Evolutionary conservation across 805 yeast species (phyloP).

Genomic region (Cyberlindnera xishuangbannaensis): DNA sequence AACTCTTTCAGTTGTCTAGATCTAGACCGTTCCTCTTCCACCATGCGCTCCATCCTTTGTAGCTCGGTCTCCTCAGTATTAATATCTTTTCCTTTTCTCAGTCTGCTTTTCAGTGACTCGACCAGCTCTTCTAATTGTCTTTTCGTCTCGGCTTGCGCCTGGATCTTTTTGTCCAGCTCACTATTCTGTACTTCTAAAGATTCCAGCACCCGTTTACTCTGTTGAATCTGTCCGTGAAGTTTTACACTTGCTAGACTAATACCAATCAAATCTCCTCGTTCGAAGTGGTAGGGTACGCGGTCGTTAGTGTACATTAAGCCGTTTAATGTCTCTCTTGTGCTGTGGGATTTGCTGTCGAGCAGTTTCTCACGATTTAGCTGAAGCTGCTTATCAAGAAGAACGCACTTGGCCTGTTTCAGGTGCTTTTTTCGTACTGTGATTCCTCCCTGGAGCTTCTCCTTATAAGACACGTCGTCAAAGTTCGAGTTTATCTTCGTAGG

Average conservation of each 20-base stretch:
- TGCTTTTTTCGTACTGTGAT: slow-evolving; percentile 5
- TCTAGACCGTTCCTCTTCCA: slow-evolving; percentile 9
- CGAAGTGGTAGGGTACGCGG: slow-evolving; percentile 16
- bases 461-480: slow-evolving; percentile 3
- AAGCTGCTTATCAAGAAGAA: slow-evolving; percentile 6
- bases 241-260: slow-evolving; percentile 14
- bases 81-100: not conserved
- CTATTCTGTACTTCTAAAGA: not conserved
- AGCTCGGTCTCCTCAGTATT: slow-evolving; percentile 1
- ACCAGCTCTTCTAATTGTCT: slow-evolving; percentile 1
- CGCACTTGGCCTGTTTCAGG: slow-evolving; percentile 7
- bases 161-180: slow-evolving; percentile 3
- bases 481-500: no score
- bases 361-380: not conserved
- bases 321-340: slow-evolving; percentile 2
- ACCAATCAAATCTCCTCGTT: slow-evolving; percentile 23
- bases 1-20: slow-evolving; percentile 6
- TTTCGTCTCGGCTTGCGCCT: slow-evolving; percentile 3
- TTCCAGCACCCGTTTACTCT: slow-evolving; percentile 4
- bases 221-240: slow-evolving; percentile 13
- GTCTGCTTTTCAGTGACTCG: slow-evolving; percentile 1
- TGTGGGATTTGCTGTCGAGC: not conserved
- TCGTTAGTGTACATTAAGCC: slow-evolving; percentile 13
- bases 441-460: slow-evolving; percentile 7
- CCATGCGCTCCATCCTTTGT: slow-evolving; percentile 2